Base-by-base conservation (phyloP, 2,329 filamentous ascomycete species). In the Reticulascus tulasneorum region DNA sequence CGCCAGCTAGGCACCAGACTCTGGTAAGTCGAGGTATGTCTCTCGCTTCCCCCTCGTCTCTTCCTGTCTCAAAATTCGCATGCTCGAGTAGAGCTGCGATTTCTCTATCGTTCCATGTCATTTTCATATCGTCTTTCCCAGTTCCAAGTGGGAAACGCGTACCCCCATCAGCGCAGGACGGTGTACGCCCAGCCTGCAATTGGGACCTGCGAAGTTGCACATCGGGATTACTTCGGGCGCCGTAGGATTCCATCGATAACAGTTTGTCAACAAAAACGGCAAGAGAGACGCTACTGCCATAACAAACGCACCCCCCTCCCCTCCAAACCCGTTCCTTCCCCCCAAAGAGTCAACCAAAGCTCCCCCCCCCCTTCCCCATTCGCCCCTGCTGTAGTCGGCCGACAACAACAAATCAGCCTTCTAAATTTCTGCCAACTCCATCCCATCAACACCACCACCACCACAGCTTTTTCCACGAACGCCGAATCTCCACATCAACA, bases 401-500 rank as follows among this genome's bases (percentile, higher is more conserved):
- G 38, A 38, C 37, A 37, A 44, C 42, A 45, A 40, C 36, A 44
- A 40, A 26, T 40, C 30, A 35, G 30, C 28, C 40, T 37, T 40
- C 40, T 42, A 42, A 42, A 42, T 42, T 42, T 42, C 40, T 42
- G 40, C 37, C 40, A 40, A 32, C 37, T 40, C 37, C 40, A 42
- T 42, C 37, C n/a, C n/a, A n/a, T n/a, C n/a, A n/a, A n/a, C n/a
- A n/a, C n/a, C 37, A 42, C 37, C 40, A 40, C 32, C 40, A 40
- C 40, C 40, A 29, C 35, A 42, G 40, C 40, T 40, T 36, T 21
- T 16, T 40, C 40, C 32, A 40, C 40, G 40, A 40, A 36, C 40
- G 37, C 40, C 40, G 37, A 36, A 29, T 32, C 28, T 32, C 16
- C 36, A 38, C 28, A 31, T 11, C 37, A 32, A 40, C 35, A 31